phyloP scores from a whole-genome alignment of 352 stramenopile genomes.

The Albugo candida region DNA sequence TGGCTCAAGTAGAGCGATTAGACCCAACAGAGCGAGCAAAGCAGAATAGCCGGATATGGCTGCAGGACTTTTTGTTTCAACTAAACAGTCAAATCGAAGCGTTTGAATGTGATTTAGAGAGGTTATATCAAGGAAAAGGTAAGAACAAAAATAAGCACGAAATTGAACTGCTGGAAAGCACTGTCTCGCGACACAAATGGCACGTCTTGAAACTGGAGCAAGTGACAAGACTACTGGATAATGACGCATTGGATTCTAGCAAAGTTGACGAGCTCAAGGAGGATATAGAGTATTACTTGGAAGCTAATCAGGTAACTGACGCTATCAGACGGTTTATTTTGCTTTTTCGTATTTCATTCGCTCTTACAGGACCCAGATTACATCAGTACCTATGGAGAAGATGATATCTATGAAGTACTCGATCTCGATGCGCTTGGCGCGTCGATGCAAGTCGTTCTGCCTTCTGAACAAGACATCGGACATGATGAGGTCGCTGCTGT shows the following conservation, averaged over 20 bases:
- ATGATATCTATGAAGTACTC: slow-evolving; percentile 91
- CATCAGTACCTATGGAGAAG: slow-evolving; percentile 78
- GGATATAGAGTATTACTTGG: slow-evolving; percentile 96
- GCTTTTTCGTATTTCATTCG: background rate
- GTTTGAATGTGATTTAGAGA: slow-evolving; percentile 64
- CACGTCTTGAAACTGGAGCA: slow-evolving; percentile 96
- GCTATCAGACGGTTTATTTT: background rate
- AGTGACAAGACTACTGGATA: slow-evolving; percentile 95
- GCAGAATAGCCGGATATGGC: slow-evolving; percentile 67
- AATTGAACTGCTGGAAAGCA: slow-evolving; percentile 82
- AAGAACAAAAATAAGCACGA: slow-evolving; percentile 90
- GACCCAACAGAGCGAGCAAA: slow-evolving; percentile 74
- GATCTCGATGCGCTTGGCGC: slow-evolving; percentile 83
- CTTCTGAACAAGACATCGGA: slow-evolving; percentile 48
- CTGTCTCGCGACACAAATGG: slow-evolving; percentile 87
- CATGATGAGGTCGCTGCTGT: slow-evolving; percentile 23
- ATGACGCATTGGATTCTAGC: slow-evolving; percentile 84
- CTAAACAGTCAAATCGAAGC: slow-evolving; percentile 82
- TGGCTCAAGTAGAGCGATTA: slow-evolving; percentile 86
- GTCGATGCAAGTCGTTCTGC: slow-evolving; percentile 43
- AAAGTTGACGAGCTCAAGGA: slow-evolving; percentile 93
- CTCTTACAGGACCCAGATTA: slow-evolving; percentile 75
- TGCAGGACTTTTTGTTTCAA: slow-evolving; percentile 57
- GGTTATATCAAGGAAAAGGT: slow-evolving; percentile 70
- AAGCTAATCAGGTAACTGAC: slow-evolving; percentile 53